These are phyloP conservation scores for Ammopiptanthus mongolicus DNA, from an alignment of 306 rosid species.

Conservation along the genomic window DNA sequence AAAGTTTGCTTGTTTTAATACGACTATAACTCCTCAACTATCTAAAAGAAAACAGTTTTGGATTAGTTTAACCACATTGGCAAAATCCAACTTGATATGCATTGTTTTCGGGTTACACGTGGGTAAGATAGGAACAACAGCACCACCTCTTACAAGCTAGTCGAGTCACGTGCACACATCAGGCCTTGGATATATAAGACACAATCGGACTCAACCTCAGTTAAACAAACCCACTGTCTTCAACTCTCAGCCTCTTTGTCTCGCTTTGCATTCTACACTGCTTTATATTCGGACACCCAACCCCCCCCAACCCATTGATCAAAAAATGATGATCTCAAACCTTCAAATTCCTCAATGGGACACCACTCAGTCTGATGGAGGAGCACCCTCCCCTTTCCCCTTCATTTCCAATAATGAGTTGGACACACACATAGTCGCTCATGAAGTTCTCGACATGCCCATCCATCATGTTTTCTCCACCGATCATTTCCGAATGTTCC, in stretches of 20 bases:
- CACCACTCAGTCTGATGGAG: conserved; percentile 23
- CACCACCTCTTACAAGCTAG: background rate
- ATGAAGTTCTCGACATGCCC: conserved; percentile 36
- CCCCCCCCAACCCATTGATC: too few species aligned
- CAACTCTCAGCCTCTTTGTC: background rate
- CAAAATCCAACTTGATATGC: background rate
- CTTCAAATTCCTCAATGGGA: conserved; percentile 43
- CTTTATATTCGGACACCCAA: background rate
- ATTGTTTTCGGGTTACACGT: background rate
- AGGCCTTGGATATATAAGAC: background rate
- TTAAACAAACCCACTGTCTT: background rate
- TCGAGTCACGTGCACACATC: background rate
- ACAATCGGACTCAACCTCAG: conserved; percentile 20
- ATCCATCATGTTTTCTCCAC: conserved; percentile 37
- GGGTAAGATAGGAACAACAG: background rate
- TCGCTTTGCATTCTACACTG: background rate
- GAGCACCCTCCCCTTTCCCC: conserved; percentile 25
- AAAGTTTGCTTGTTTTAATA: too few species aligned
- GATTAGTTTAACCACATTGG: too few species aligned
- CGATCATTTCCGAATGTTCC: conserved; percentile 82
- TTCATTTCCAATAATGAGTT: conserved; percentile 25
- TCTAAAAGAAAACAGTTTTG: too few species aligned
- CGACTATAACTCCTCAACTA: too few species aligned
- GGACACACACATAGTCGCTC: conserved; percentile 9
- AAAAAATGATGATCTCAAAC: conserved; percentile 20